Evolutionary conservation across 768 basidiomycete genomes (phyloP), one percentile per base, ranked within the genome.

Genomic region (Strobilomyces echinocephalus): DNA sequence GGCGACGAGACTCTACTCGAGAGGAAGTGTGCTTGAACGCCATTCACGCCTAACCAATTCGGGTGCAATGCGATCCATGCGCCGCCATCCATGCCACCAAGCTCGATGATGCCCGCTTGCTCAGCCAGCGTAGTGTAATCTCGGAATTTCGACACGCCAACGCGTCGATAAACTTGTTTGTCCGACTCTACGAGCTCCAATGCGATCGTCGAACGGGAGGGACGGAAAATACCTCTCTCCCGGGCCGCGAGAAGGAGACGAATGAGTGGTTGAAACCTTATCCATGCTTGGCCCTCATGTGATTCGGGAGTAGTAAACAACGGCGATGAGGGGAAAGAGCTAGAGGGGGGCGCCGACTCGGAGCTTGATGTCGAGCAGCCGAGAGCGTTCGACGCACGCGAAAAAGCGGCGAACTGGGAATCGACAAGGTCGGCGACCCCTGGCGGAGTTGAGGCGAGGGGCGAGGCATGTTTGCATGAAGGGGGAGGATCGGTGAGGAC

Each of bases 181-280:
- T 74, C 70, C 20, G 16, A 30, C 28, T 61, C 46, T n/a, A 59
- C 8, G 2, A 82, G 63, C 14, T 70, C 68, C 14, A 59, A 0
- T 5, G 73, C 75, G 18, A 82, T 53, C 1, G 8, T 54, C 15
- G 76, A 74, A n/a, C 78, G 75, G 5, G 69, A 63, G 12, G 78
- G 71, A 16, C 60, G 69, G 26, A 36, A 0, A 26, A 63, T 52
- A 5, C 76, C 77, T 6, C 65, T 68, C 15, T 56, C 54, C 31
- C 60, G 64, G 21, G 57, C 60, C 33, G 53, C 57, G 16, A 69
- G 48, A 31, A 70, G 49, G 50, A 49, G 41, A 12, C 59, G 36
- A 28, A 70, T 58, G 47, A 70, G 61, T 26, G 70, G 58, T 33
- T 56, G 55, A 55, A 78, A 79, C 44, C 53, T 55, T 18, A 53